A percentile compares a stretch with the other conserved stretches of the same genome.
phyloP scores from a whole-genome alignment of 2,329 filamentous ascomycete genomes.

The Parastagonospora nodorum region DNA sequence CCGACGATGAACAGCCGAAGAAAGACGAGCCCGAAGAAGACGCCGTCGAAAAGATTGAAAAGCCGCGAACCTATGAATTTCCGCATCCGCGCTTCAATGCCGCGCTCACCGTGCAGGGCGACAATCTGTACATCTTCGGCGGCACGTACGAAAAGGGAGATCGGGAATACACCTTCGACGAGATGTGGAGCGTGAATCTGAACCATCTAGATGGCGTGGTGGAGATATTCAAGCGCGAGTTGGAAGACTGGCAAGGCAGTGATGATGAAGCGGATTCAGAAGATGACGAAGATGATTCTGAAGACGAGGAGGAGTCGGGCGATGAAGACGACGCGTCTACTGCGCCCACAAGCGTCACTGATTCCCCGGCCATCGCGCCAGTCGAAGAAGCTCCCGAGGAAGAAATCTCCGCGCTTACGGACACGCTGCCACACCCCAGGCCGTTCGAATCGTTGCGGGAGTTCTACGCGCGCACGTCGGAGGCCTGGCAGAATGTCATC shows the following conservation, averaged over 20 bases:
- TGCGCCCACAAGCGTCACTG: slow-evolving; percentile 58
- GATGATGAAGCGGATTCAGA: slow-evolving; percentile 52
- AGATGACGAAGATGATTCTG: slow-evolving; percentile 47
- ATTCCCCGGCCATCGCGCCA: slow-evolving; percentile 20
- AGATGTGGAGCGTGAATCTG: slow-evolving; percentile 91
- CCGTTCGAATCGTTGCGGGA: slow-evolving; percentile 91
- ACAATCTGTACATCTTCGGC: slow-evolving; percentile 91
- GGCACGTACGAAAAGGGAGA: slow-evolving; percentile 96
- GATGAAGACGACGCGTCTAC: slow-evolving; percentile 59
- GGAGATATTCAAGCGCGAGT: slow-evolving; percentile 83
- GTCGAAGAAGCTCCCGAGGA: slow-evolving; percentile 52
- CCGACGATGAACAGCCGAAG: slow-evolving; percentile 30
- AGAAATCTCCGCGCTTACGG: slow-evolving; percentile 62
- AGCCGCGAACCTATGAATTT: slow-evolving; percentile 74
- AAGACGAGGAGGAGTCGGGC: slow-evolving; percentile 52
- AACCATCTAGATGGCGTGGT: slow-evolving; percentile 93
- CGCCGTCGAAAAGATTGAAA: slow-evolving; percentile 59
- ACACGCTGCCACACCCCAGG: slow-evolving; percentile 74
- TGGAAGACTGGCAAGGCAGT: slow-evolving; percentile 77
- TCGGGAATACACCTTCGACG: slow-evolving; percentile 92
- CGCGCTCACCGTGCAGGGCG: slow-evolving; percentile 86
- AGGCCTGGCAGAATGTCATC: slow-evolving; percentile 87
- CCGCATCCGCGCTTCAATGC: slow-evolving; percentile 92
- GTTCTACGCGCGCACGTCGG: slow-evolving; percentile 86
- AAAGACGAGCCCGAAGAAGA: slow-evolving; percentile 48